phyloP scores from a whole-genome alignment of 352 stramenopile genomes.

The Phytophthora quininea region DNA sequence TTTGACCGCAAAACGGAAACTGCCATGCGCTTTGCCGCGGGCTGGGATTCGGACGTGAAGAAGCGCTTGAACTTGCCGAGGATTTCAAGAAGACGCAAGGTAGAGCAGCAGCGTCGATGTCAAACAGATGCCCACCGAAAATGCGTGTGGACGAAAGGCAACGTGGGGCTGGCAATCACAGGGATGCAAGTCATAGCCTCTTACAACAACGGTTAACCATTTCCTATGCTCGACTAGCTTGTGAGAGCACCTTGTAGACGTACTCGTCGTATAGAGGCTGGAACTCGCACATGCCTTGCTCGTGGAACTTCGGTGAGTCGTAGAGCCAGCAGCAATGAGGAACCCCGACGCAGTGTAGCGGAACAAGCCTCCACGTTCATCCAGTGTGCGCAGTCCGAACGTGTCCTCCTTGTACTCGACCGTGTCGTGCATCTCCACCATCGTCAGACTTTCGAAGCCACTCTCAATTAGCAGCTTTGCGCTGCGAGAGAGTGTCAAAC shows the following conservation, averaged over 20 bases:
- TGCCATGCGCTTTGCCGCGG: not conserved
- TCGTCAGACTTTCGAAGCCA: slow-evolving; percentile 18
- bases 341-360: not conserved
- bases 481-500: too few species aligned
- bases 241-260: not conserved
- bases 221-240: not conserved
- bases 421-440: slow-evolving; percentile 21
- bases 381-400: slow-evolving; percentile 32
- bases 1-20: not conserved
- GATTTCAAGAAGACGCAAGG: not conserved
- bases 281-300: not conserved
- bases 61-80: not conserved
- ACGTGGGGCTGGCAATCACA: too few species aligned
- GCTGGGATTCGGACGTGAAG: not conserved
- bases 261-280: not conserved
- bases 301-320: not conserved
- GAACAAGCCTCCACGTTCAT: slow-evolving; percentile 19
- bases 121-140: too few species aligned
- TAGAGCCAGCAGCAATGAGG: not conserved
- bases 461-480: too few species aligned
- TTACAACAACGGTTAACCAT: too few species aligned
- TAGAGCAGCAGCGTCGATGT: not conserved
- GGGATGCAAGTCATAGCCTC: too few species aligned
- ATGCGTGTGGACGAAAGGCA: too few species aligned
- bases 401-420: slow-evolving; percentile 19